A percentile compares a stretch with the other conserved stretches of the same genome.
These are phyloP conservation scores for Candida jianshihensis DNA, from an alignment of 805 yeast genomes.

Conservation along the genomic window DNA sequence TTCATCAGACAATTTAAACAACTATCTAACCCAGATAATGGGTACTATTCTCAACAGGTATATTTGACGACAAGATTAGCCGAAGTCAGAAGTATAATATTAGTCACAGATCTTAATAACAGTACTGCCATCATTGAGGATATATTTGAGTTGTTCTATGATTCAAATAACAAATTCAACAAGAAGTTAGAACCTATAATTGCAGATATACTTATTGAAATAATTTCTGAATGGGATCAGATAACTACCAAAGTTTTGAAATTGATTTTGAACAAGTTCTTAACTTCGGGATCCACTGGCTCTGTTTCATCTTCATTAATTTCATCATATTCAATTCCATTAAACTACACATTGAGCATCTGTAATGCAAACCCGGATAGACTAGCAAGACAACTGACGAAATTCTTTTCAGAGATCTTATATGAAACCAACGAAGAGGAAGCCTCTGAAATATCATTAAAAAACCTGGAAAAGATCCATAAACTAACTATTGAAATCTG, in stretches of 20 bases:
- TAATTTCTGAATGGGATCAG: constrained; percentile 61
- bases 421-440: constrained; percentile 35
- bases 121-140: constrained; percentile 45
- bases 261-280: constrained; percentile 57
- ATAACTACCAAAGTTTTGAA: constrained; percentile 57
- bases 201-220: constrained; percentile 66
- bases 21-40: constrained; percentile 47
- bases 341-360: constrained; percentile 55
- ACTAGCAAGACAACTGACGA: constrained; percentile 69
- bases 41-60: constrained; percentile 55
- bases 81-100: constrained; percentile 66
- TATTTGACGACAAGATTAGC: constrained; percentile 62
- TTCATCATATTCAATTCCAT: constrained; percentile 37
- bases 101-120: constrained; percentile 68
- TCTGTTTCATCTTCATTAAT: constrained; percentile 14
- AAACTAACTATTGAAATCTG: constrained; percentile 59
- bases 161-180: constrained; percentile 40
- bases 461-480: constrained; percentile 55
- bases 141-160: constrained; percentile 59
- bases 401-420: constrained; percentile 69
- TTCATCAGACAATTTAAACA: constrained; percentile 57
- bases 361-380: constrained; percentile 68
- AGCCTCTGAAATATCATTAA: constrained; percentile 18
- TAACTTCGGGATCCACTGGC: constrained; percentile 22
- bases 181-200: constrained; percentile 52